Percentiles rank a stretch among this genome's conserved stretches.
These are phyloP conservation scores for Microcera coccophila DNA, from an alignment of 2,329 filamentous ascomycete species.

Conservation along the genomic window DNA sequence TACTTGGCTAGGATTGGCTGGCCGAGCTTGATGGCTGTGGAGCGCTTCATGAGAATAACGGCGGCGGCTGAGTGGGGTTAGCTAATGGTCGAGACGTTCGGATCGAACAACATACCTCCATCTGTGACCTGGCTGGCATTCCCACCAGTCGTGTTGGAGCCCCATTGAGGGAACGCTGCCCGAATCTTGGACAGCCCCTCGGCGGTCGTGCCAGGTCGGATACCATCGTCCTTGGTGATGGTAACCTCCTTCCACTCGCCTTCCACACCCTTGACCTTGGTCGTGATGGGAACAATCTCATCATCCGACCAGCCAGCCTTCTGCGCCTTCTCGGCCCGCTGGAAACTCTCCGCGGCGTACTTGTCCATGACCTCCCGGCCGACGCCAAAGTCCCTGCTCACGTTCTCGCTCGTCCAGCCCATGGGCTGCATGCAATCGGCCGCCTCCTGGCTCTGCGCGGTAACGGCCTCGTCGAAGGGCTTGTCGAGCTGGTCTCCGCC, in stretches of 20 bases:
- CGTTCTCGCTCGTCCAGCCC: slow-evolving; percentile 97
- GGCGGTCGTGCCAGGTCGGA: slow-evolving; percentile 82
- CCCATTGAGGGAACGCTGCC: slow-evolving; percentile 85
- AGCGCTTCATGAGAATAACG: slow-evolving; percentile 89
- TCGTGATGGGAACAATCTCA: slow-evolving; percentile 86
- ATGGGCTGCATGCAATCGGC: slow-evolving; percentile 89
- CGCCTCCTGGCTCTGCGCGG: slow-evolving; percentile 68
- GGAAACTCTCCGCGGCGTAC: slow-evolving; percentile 83
- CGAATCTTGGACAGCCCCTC: slow-evolving; percentile 81
- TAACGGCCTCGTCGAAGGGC: slow-evolving; percentile 74
- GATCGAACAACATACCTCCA: slow-evolving; percentile 54
- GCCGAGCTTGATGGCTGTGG: slow-evolving; percentile 77
- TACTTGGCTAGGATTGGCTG: slow-evolving; percentile 95
- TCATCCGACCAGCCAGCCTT: slow-evolving; percentile 89
- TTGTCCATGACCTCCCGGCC: slow-evolving; percentile 74
- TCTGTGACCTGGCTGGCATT: slow-evolving; percentile 96
- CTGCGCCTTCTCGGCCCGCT: slow-evolving; percentile 82
- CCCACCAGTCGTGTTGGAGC: slow-evolving; percentile 80
- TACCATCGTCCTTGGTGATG: slow-evolving; percentile 82
- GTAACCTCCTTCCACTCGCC: slow-evolving; percentile 75
- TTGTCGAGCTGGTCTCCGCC: slow-evolving; percentile 66
- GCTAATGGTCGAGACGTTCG: slow-evolving; percentile 9
- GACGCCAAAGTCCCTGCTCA: slow-evolving; percentile 85
- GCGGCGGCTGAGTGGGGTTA: slow-evolving; percentile 60
- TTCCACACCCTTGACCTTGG: slow-evolving; percentile 77